Percentiles rank a stretch among this genome's conserved stretches.
Evolutionary conservation across 73 alveolate species (phyloP).

Genomic region (Stentor roeselii): DNA sequence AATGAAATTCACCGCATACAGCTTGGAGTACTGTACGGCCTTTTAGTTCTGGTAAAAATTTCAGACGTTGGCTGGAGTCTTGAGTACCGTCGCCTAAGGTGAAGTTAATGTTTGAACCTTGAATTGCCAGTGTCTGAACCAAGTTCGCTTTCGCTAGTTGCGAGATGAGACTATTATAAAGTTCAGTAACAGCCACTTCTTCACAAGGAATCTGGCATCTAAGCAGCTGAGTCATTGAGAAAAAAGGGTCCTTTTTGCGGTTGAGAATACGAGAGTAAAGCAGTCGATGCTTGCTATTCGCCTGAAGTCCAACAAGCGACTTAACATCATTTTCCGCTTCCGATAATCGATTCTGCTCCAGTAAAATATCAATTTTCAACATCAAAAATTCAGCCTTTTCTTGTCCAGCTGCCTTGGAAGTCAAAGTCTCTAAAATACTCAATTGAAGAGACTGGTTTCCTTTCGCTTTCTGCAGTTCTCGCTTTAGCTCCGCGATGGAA

Average conservation of each 20-base stretch:
- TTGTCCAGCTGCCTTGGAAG: not conserved
- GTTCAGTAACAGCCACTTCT: constrained; percentile 16
- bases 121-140: not conserved
- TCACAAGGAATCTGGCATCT: constrained; percentile 1
- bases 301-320: not conserved
- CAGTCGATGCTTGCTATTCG: not conserved
- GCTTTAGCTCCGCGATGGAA: not conserved
- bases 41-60: not conserved
- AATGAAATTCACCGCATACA: not conserved
- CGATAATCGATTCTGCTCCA: not conserved
- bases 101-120: constrained; percentile 7
- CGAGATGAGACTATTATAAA: not conserved
- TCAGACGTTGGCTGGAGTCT: not conserved
- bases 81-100: constrained; percentile 22
- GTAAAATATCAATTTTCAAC: not conserved
- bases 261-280: not conserved
- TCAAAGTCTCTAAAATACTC: constrained; percentile 18
- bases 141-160: not conserved
- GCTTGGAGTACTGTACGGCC: not conserved
- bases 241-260: not conserved
- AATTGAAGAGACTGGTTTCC: constrained; percentile 14
- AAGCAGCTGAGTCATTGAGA: not conserved
- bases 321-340: constrained; percentile 22
- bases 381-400: not conserved
- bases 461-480: constrained; percentile 2